Evolutionary conservation across 192 early-diverging fungal species (phyloP), one percentile per base, ranked within the genome.

Genomic region (Coemansia umbellata): DNA sequence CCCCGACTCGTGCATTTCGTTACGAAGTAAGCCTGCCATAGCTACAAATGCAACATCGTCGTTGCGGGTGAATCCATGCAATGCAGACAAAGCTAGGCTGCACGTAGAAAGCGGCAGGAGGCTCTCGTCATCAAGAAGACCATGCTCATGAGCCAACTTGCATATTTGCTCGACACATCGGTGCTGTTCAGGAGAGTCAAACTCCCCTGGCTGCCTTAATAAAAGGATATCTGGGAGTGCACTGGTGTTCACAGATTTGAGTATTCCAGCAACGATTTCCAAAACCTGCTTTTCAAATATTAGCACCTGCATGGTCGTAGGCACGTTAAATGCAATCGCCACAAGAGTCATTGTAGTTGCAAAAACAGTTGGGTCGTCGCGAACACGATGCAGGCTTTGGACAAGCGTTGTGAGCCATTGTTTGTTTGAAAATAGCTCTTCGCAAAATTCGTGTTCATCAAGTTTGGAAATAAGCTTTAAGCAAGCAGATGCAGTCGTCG

Each of bases 281-380:
- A 76, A 55, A 1, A 60, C 37, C 41, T 76, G 73, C 8, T 63
- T 62, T 36, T 76, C 73, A 58, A 76, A 69, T 3, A 76, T 58
- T 9, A 69, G 54, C 37, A 45, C 40, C 42, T 76, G 73, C 73
- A 76, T 69, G 4, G 48, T 21, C 9, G 52, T 31, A 3, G 66
- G 55, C 11, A 44, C 44, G 15, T 28, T 36, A 40, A 76, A 76
- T 2, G 66, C 73, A 26, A 55, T 27, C 24, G 62, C 51, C 8
- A 76, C 50, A 8, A 66, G 17, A 10, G 50, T n/a, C 53, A 60
- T 66, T 4, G 50, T 43, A 0, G 62, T 36, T 14, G 73, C 47
- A 0, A 44, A 41, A 0, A 61, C 58, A 8, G 53, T 24, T 5
- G 58, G 47, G 17, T 53, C 50, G 9, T 61, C 44, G 35, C 65